phyloP scores from a whole-genome alignment of 768 basidiomycete species.

The Clathrus columnatus region DNA sequence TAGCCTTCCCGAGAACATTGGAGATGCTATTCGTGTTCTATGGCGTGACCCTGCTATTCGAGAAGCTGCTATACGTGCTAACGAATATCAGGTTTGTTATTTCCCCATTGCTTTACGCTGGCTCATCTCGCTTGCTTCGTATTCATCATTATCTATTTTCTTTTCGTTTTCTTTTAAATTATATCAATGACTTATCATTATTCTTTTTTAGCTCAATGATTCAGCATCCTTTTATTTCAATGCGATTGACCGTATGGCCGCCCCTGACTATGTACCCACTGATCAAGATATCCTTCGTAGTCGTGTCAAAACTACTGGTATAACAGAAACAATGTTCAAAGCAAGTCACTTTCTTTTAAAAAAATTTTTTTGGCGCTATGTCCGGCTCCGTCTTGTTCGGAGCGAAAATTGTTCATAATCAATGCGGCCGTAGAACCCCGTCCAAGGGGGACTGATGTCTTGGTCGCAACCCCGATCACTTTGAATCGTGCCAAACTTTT shows the following conservation, averaged over 20 bases:
- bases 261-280: slow-evolving; percentile 71
- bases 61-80: slow-evolving; percentile 73
- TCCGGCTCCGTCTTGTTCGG: not conserved
- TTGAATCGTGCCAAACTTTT: not conserved
- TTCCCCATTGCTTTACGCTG: not conserved
- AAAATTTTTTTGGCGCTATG: not conserved
- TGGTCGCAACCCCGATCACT: not conserved
- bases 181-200: not conserved
- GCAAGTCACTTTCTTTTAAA: slow-evolving; percentile 17
- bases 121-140: too few relatives aligned
- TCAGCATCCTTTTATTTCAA: slow-evolving; percentile 95
- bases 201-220: slow-evolving; percentile 67
- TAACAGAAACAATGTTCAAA: slow-evolving; percentile 94
- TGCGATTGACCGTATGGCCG: slow-evolving; percentile 76
- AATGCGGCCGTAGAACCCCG: too few relatives aligned
- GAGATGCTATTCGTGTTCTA: slow-evolving; percentile 68
- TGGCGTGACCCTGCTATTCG: slow-evolving; percentile 76
- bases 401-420: too few relatives aligned
- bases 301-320: slow-evolving; percentile 95
- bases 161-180: not conserved
- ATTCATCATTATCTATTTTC: too few relatives aligned
- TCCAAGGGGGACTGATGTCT: too few relatives aligned
- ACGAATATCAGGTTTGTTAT: slow-evolving; percentile 67
- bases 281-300: slow-evolving; percentile 94
- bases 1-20: slow-evolving; percentile 61